These are phyloP conservation scores for Schoenoplectus tabernaemontani DNA, from an alignment of 202 grass and related monocot genomes.

Conservation along the genomic window DNA sequence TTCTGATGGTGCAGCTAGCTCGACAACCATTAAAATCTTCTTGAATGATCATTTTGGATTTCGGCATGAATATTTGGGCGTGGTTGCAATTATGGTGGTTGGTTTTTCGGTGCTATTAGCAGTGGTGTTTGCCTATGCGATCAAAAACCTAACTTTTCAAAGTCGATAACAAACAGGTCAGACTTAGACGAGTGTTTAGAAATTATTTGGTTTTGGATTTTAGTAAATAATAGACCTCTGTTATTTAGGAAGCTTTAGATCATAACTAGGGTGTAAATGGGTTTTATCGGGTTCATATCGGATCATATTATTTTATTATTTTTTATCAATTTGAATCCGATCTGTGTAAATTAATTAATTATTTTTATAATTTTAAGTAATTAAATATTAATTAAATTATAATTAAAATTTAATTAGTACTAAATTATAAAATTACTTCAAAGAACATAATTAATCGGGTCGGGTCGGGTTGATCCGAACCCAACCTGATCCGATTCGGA, in stretches of 20 bases:
- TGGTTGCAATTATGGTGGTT: conserved; percentile 71
- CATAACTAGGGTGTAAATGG: too few species aligned
- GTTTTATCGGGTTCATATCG: too few species aligned
- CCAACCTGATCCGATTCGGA: too few species aligned
- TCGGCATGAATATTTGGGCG: conserved; percentile 65
- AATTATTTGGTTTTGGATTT: conserved; percentile 16
- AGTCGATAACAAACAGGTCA: conserved; percentile 35
- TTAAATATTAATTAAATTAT: too few species aligned
- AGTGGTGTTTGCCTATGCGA: conserved; percentile 68
- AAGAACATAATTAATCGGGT: too few species aligned
- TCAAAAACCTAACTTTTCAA: conserved; percentile 93
- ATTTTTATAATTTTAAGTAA: too few species aligned
- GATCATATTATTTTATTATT: too few species aligned
- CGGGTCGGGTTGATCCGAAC: too few species aligned
- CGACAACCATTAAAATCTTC: conserved; percentile 47
- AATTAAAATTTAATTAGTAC: too few species aligned
- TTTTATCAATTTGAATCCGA: too few species aligned
- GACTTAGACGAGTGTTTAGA: neutral
- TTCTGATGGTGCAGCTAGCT: conserved; percentile 44
- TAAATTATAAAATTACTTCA: too few species aligned
- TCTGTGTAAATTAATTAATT: too few species aligned
- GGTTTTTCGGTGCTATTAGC: conserved; percentile 78
- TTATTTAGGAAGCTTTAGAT: neutral
- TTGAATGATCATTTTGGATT: conserved; percentile 69
- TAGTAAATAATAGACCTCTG: conserved; percentile 12